Evolutionary conservation across 2,329 filamentous ascomycete genomes (phyloP).

Genomic region (Talaromyces islandicus): DNA sequence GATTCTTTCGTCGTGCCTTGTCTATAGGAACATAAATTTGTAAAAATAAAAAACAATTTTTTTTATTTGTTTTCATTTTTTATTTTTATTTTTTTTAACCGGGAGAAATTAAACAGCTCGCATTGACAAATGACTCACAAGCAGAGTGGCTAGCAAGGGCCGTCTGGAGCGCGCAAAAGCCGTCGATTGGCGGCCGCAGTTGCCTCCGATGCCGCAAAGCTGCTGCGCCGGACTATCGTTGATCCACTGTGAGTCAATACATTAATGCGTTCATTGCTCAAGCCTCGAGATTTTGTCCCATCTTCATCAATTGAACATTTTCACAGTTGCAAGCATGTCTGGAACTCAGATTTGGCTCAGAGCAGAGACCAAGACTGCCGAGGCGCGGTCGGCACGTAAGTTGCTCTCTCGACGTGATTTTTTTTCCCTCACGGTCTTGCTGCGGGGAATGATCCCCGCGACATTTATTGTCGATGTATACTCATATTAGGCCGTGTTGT

Average conservation of each 20-base stretch:
- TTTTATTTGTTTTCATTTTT: no score
- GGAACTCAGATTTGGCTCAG: conserved; percentile 48
- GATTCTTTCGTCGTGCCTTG: background rate
- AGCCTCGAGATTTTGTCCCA: background rate
- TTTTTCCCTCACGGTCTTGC: background rate
- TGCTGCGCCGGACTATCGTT: conserved; percentile 1
- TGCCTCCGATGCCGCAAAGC: conserved; percentile 8
- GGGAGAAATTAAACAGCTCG: no score
- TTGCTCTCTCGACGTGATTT: conserved; percentile 8
- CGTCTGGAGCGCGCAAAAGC: background rate
- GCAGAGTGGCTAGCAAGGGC: no score
- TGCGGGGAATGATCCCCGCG: background rate
- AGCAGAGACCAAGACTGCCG: conserved; percentile 55
- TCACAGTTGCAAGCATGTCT: conserved; percentile 19
- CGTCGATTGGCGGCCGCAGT: background rate
- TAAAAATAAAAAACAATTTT: background rate
- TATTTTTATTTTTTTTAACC: no score
- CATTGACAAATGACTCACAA: no score
- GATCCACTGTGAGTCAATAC: conserved; percentile 12
- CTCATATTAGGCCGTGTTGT: conserved; percentile 4
- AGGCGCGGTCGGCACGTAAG: conserved; percentile 48
- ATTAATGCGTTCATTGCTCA: background rate
- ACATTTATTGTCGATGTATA: conserved; percentile 4
- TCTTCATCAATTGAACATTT: conserved; percentile 7
- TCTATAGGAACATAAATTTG: background rate